Percentiles rank a stretch among this genome's conserved stretches.
phyloP scores from a whole-genome alignment of 768 basidiomycete species.

The Lepiota venenata region DNA sequence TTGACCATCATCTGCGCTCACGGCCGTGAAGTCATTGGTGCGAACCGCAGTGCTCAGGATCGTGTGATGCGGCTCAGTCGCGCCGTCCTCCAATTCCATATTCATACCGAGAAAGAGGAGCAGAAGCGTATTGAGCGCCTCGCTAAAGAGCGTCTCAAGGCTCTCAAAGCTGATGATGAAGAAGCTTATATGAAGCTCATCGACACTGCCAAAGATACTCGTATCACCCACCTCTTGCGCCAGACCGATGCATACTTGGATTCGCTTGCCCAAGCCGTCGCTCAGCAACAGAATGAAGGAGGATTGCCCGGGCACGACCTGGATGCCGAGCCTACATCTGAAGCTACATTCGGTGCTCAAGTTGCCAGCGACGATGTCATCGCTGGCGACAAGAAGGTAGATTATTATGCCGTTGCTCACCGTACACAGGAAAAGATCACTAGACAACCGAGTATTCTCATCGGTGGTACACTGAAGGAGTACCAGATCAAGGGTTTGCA shows the following conservation, averaged over 20 bases:
- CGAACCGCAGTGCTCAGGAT: conserved; percentile 59
- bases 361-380: conserved; percentile 56
- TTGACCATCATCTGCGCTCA: conserved; percentile 84
- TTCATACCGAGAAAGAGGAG: conserved; percentile 94
- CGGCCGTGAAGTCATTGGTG: conserved; percentile 69
- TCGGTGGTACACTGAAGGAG: conserved; percentile 90
- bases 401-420: conserved; percentile 97
- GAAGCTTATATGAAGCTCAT: conserved; percentile 99
- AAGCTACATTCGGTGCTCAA: conserved; percentile 89
- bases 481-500: conserved; percentile 94
- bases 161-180: conserved; percentile 96
- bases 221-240: conserved; percentile 92
- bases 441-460: conserved; percentile 67
- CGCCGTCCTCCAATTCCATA: conserved; percentile 81
- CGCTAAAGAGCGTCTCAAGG: conserved; percentile 96
- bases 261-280: conserved; percentile 90
- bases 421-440: conserved; percentile 83
- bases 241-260: conserved; percentile 97
- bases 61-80: conserved; percentile 74
- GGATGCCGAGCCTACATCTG: conserved; percentile 66
- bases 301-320: conserved; percentile 37
- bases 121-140: conserved; percentile 95
- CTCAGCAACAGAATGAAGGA: conserved; percentile 83
- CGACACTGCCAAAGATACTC: conserved; percentile 98
- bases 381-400: conserved; percentile 70